These are phyloP conservation scores for Aspergillus viridinutans DNA, from an alignment of 2,329 filamentous ascomycete genomes.

Conservation along the genomic window DNA sequence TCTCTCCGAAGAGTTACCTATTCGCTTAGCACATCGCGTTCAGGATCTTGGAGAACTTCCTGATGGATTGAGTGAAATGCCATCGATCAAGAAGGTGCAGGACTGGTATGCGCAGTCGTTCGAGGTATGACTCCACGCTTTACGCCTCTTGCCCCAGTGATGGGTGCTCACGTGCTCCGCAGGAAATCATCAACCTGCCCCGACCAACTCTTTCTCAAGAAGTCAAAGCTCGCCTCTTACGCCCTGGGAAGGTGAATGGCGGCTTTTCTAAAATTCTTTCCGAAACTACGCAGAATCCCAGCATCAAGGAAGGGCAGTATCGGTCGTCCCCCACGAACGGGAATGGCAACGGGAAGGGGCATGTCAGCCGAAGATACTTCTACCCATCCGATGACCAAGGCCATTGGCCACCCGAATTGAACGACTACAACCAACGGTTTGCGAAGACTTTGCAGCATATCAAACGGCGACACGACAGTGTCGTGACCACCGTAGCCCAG, in stretches of 20 bases:
- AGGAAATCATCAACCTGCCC: conserved; percentile 85
- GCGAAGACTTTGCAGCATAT: conserved; percentile 85
- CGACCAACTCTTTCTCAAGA: conserved; percentile 72
- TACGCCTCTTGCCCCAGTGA: background rate
- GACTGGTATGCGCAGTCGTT: conserved; percentile 99
- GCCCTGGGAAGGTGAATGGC: conserved; percentile 46
- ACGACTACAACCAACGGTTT: conserved; percentile 91
- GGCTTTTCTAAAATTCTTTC: conserved; percentile 65
- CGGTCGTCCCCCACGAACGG: conserved; percentile 47
- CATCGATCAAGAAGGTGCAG: conserved; percentile 87
- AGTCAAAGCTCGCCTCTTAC: conserved; percentile 71
- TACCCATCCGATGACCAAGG: conserved; percentile 81
- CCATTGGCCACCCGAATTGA: conserved; percentile 90
- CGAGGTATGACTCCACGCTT: conserved; percentile 61
- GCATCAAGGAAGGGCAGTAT: conserved; percentile 79
- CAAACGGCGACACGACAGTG: conserved; percentile 91
- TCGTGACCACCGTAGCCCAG: conserved; percentile 96
- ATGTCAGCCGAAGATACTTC: conserved; percentile 70
- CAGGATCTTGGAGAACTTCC: conserved; percentile 89
- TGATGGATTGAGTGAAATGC: conserved; percentile 96
- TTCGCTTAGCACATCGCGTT: conserved; percentile 91
- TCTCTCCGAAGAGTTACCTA: conserved; percentile 94
- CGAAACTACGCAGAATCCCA: conserved; percentile 85
- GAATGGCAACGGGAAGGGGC: conserved; percentile 50
- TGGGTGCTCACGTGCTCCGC: conserved; percentile 19